A percentile compares a stretch with the other conserved stretches of the same genome.
Conservation (phyloP, 2,329 filamentous ascomycete genomes). For the Phaeoacremonium minimum region DNA sequence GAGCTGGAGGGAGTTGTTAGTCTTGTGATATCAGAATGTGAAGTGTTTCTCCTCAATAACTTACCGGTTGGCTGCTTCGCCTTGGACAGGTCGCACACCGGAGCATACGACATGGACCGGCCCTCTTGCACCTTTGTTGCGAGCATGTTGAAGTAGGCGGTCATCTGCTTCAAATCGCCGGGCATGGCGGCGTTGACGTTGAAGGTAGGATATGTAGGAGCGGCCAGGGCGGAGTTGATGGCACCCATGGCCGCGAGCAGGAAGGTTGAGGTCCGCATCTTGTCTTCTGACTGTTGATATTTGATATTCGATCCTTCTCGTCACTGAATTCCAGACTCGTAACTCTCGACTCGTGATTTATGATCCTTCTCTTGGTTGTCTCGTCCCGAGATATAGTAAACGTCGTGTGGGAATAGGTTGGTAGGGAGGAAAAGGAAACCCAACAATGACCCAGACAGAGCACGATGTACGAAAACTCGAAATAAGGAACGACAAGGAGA, state of each 20-base stretch:
- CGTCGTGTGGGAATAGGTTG: no score
- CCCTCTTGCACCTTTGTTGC: constrained; percentile 49
- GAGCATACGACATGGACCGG: constrained; percentile 32
- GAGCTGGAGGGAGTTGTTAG: constrained; percentile 34
- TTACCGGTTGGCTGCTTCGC: constrained; percentile 46
- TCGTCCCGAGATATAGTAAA: no score
- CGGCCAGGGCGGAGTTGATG: constrained; percentile 33
- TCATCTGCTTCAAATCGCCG: constrained; percentile 40
- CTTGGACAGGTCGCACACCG: constrained; percentile 50
- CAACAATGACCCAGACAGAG: not conserved
- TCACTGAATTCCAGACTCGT: no score
- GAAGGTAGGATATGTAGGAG: constrained; percentile 41
- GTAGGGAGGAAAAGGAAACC: no score
- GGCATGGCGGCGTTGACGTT: constrained; percentile 32
- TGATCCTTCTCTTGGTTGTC: no score
- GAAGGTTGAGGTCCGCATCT: constrained; percentile 47
- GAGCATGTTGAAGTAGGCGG: constrained; percentile 58
- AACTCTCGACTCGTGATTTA: no score
- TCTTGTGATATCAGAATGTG: constrained; percentile 1
- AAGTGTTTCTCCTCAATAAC: constrained; percentile 28
- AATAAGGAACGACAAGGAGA: not conserved
- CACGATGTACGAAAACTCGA: not conserved
- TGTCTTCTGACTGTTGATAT: no score
- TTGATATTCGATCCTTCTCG: not conserved
- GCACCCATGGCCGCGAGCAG: constrained; percentile 41